Base-by-base conservation (phyloP, 2,329 filamentous ascomycete species). In the Trichoderma atroviride region DNA sequence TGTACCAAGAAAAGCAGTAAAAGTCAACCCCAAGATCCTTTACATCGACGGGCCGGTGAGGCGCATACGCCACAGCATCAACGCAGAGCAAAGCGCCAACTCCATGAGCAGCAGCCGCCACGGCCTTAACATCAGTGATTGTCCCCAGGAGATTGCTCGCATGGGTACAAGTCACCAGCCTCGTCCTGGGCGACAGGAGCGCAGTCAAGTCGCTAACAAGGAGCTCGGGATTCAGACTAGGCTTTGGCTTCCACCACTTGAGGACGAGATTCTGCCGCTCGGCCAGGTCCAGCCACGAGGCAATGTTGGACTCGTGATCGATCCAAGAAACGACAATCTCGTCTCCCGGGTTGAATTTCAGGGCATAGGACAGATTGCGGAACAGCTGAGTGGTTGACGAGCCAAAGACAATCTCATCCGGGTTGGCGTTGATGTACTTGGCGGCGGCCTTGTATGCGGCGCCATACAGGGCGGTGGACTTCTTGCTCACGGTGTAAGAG, bases 1-100 rank as follows among this genome's bases (percentile, higher is more conserved):
- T 95, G 80, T 94, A 94, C 92, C 91, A 94, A 0, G 86, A 89
- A 76, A 94, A 93, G n/a, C 84, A 81, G 77, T 94, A 95, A 73
- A 94, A 89, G 76, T 95, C 92, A 0, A 91, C 89, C 0, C 86
- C 91, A 0, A 93, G 82, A 0, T 81, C 87, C 72, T 87, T 83
- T 5, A 94, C 89, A 76, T 95, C 89, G 13, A 95, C 79, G 9
- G 82, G 82, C 5, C 91, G 84, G 77, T 95, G 92, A 0, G 92
- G 92, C 0, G 92, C 91, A 74, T 89, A 93, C 4, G 91, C 90
- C 0, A 94, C 92, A 2, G 88, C 92, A 78, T 95, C 92, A 6
- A 94, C 91, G 72, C 86, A 89, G 1, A 94, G 80, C 1, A 93
- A 78, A 1, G 90, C 87, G 74, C 68, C 76, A 29, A 82, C 76